Evolutionary conservation across 2,329 filamentous ascomycete species (phyloP).

Genomic region (Fusarium vanettenii): DNA sequence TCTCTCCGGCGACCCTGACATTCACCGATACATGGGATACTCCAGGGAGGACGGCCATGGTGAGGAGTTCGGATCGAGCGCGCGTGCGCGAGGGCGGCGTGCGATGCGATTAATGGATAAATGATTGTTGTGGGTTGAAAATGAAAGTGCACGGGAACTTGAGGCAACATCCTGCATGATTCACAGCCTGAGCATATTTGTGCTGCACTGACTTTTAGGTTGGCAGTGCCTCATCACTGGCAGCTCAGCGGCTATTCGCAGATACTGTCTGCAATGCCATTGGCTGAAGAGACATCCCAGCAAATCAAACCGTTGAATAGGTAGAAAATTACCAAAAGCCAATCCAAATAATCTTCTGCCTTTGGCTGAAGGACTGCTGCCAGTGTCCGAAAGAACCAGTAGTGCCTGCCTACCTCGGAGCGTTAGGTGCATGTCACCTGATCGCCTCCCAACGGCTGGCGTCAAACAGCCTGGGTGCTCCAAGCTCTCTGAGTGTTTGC

Average conservation of each 20-base stretch:
- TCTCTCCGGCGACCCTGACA: slow-evolving; percentile 8
- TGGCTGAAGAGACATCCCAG: neutral
- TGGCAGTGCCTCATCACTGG: neutral
- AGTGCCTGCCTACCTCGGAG: neutral
- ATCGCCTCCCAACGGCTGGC: neutral
- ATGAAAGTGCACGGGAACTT: neutral
- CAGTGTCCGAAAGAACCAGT: neutral
- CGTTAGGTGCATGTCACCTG: neutral
- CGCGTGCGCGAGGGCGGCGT: neutral
- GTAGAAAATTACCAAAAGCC: neutral
- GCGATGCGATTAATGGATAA: neutral
- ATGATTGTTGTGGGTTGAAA: neutral
- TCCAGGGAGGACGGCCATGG: neutral
- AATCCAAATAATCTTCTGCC: neutral
- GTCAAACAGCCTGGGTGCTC: neutral
- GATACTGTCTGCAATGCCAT: neutral
- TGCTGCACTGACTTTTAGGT: neutral
- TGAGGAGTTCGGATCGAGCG: neutral
- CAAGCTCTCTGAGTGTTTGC: neutral
- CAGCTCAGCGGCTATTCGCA: neutral
- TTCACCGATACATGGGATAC: neutral
- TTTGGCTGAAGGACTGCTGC: neutral
- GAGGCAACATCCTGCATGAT: neutral
- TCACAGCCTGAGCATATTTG: neutral
- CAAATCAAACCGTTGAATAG: neutral